Percentiles rank a stretch among this genome's conserved stretches.
Evolutionary conservation across 2,329 filamentous ascomycete genomes (phyloP).

Genomic region (Sclerotinia borealis): DNA sequence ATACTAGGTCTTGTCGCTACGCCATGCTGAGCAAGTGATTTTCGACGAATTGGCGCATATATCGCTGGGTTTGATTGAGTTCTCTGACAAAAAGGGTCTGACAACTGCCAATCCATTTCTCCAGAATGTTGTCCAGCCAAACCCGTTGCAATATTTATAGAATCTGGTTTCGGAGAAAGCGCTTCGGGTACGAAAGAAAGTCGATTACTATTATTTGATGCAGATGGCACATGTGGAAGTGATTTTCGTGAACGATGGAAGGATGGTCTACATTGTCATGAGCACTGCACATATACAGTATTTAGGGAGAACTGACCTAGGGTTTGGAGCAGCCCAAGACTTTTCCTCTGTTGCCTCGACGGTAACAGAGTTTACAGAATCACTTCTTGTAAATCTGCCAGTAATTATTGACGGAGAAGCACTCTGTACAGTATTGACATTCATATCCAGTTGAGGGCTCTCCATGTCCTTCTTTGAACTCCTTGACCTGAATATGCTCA

Average conservation of each 20-base stretch:
- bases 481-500: constrained; percentile 7
- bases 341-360: not conserved
- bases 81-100: constrained; percentile 11
- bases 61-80: constrained; percentile 23
- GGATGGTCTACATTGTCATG: not conserved
- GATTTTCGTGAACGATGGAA: constrained; percentile 20
- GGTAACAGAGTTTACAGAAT: constrained; percentile 6
- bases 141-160: not conserved
- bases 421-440: not conserved
- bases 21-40: constrained; percentile 30
- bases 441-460: not conserved
- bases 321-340: not conserved
- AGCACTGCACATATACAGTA: not conserved
- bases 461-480: constrained; percentile 3
- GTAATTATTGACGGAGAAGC: not conserved
- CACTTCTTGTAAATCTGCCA: constrained; percentile 6
- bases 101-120: constrained; percentile 9
- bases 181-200: constrained; percentile 28
- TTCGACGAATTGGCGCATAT: constrained; percentile 28
- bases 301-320: not conserved
- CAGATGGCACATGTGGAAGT: constrained; percentile 20
- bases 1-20: constrained; percentile 29
- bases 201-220: constrained; percentile 18
- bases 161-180: constrained; percentile 18
- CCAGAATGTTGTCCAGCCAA: constrained; percentile 7